A percentile compares a stretch with the other conserved stretches of the same genome.
These are phyloP conservation scores for Rhizopus arrhizus DNA, from an alignment of 371 early-diverging fungal genomes.

Conservation along the genomic window DNA sequence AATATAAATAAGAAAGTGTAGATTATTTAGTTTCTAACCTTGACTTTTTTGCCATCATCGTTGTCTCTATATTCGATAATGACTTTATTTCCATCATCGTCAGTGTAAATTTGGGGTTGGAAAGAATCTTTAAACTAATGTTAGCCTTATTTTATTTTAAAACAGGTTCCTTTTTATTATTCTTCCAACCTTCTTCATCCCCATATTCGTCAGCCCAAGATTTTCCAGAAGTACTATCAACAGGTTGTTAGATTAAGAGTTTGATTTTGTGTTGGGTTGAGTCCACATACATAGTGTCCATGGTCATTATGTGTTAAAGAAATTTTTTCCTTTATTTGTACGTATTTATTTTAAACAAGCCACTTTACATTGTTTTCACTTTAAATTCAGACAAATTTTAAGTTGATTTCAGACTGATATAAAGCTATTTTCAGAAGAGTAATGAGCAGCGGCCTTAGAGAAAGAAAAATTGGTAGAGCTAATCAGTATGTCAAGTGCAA, in stretches of 20 bases:
- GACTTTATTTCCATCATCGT: slow-evolving; percentile 84
- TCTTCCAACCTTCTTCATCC: slow-evolving; percentile 53
- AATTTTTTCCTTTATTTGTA: slow-evolving; percentile 4
- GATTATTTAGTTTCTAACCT: slow-evolving; percentile 47
- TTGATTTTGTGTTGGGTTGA: slow-evolving; percentile 4
- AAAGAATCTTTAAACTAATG: slow-evolving; percentile 39
- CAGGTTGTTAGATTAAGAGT: not conserved
- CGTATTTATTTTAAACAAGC: slow-evolving; percentile 6
- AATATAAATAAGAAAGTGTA: not conserved
- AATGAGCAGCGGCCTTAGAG: too few species aligned
- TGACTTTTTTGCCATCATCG: slow-evolving; percentile 88
- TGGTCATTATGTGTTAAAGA: slow-evolving; percentile 23
- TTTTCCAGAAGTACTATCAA: slow-evolving; percentile 34
- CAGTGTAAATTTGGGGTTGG: slow-evolving; percentile 63
- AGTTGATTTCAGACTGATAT: too few species aligned
- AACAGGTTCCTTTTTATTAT: not conserved
- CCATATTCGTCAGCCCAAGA: slow-evolving; percentile 78
- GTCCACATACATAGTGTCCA: slow-evolving; percentile 34
- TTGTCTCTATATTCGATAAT: slow-evolving; percentile 80
- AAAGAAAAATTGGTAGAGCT: too few species aligned
- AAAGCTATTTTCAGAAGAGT: too few species aligned
- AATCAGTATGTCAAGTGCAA: slow-evolving; percentile 10
- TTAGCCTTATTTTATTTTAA: slow-evolving; percentile 1
- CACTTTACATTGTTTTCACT: not conserved
- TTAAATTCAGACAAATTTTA: too few species aligned